These are phyloP conservation scores for Thinopyrum elongatum DNA, from an alignment of 176 grass and related monocot genomes.

Conservation along the genomic window DNA sequence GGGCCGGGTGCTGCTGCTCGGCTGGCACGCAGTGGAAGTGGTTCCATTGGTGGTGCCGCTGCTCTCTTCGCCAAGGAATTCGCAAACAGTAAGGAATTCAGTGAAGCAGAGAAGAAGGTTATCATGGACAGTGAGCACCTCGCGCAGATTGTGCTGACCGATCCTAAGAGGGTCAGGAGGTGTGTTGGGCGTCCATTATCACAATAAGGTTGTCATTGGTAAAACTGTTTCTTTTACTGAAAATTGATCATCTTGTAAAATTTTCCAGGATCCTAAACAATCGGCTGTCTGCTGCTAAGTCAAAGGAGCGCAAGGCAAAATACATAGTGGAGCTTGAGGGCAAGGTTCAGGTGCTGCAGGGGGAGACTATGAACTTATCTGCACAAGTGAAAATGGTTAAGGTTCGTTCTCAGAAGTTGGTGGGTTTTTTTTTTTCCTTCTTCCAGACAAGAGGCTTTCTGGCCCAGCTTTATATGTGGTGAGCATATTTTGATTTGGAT, in stretches of 20 bases:
- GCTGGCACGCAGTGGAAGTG: slow-evolving; percentile 16
- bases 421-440: background rate
- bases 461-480: background rate
- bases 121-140: slow-evolving; percentile 70
- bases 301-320: slow-evolving; percentile 84
- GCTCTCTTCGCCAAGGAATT: slow-evolving; percentile 42
- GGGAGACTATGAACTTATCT: slow-evolving; percentile 56
- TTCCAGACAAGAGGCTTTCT: background rate
- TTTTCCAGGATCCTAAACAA: slow-evolving; percentile 76
- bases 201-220: background rate
- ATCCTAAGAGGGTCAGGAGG: slow-evolving; percentile 95
- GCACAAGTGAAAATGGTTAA: slow-evolving; percentile 44
- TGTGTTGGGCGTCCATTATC: slow-evolving; percentile 13
- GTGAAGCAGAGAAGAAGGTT: slow-evolving; percentile 64
- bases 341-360: slow-evolving; percentile 74
- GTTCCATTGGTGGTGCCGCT: slow-evolving; percentile 29
- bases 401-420: slow-evolving; percentile 42
- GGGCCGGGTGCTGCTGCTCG: background rate
- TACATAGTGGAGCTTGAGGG: slow-evolving; percentile 75
- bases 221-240: background rate
- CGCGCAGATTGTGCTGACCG: slow-evolving; percentile 49
- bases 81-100: slow-evolving; percentile 52
- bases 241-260: slow-evolving; percentile 8
- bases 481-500: background rate
- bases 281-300: slow-evolving; percentile 64